Evolutionary conservation across 2,329 filamentous ascomycete genomes (phyloP).

Genomic region (Phaeomoniella chlamydospora): DNA sequence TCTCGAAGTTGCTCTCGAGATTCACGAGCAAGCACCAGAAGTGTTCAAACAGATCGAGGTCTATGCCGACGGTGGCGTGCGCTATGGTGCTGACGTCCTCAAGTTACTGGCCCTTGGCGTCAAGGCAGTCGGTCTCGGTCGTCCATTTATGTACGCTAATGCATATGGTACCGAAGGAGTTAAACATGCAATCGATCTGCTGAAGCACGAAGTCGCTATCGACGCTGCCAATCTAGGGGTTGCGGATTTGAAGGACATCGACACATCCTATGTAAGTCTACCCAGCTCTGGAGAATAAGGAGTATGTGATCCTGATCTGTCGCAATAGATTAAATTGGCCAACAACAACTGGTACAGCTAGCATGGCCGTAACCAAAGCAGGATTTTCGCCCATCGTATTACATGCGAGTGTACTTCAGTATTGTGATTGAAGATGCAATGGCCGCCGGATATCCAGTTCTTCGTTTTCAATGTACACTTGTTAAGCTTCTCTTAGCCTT

Average conservation of each 20-base stretch:
- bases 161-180: conserved; percentile 48
- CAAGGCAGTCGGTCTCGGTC: conserved; percentile 36
- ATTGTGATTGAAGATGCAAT: too few species aligned
- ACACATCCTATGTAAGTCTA: neutral
- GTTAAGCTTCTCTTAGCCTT: too few species aligned
- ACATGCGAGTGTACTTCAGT: too few species aligned
- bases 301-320: too few species aligned
- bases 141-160: conserved; percentile 37
- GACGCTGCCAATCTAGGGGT: conserved; percentile 31
- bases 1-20: conserved; percentile 36
- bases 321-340: too few species aligned
- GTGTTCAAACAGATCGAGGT: conserved; percentile 19
- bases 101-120: conserved; percentile 37
- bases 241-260: conserved; percentile 14
- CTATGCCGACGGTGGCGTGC: conserved; percentile 32
- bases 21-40: conserved; percentile 30
- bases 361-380: too few species aligned
- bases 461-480: too few species aligned
- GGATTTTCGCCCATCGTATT: too few species aligned
- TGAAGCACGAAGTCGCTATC: conserved; percentile 35
- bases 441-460: too few species aligned
- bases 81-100: conserved; percentile 29
- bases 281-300: neutral
- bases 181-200: conserved; percentile 35
- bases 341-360: too few species aligned